Evolutionary conservation across 805 yeast species (phyloP).

Genomic region (Tetrapisispora pingtungensis): DNA sequence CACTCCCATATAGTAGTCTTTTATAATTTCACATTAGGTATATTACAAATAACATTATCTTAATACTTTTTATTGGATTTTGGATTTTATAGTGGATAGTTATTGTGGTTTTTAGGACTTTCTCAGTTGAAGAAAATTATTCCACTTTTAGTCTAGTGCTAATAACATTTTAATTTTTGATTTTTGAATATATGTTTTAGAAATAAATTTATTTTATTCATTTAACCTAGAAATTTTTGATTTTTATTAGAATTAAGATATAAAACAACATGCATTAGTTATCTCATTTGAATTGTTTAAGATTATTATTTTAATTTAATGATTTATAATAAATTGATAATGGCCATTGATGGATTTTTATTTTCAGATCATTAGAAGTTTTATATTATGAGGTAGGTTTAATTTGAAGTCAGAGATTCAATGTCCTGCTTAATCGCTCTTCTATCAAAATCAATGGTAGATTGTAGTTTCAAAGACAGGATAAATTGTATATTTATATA

Average conservation of each 20-base stretch:
- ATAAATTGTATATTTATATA: constrained; percentile 12
- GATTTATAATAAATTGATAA: not conserved
- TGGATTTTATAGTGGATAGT: not conserved
- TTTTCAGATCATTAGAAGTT: constrained; percentile 6
- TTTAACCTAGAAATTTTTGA: constrained; percentile 3
- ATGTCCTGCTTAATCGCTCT: constrained; percentile 34
- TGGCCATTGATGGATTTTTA: constrained; percentile 4
- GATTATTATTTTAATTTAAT: not conserved
- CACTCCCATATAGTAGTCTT: constrained; percentile 25
- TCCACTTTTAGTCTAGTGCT: not conserved
- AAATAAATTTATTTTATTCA: not conserved
- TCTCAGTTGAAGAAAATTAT: not conserved
- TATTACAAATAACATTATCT: constrained; percentile 6
- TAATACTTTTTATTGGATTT: not conserved
- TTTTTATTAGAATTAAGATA: not conserved
- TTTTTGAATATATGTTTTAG: not conserved
- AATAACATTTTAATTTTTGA: not conserved
- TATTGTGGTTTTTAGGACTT: not conserved
- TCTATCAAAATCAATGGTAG: constrained; percentile 30
- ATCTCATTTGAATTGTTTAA: not conserved
- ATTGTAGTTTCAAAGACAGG: constrained; percentile 34
- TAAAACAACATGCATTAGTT: not conserved
- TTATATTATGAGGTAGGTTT: constrained; percentile 1
- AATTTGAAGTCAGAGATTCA: constrained; percentile 22
- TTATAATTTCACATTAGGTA: constrained; percentile 11